Conservation (phyloP, 805 yeast genomes). For the Vanderwaltozyma verrucispora region DNA sequence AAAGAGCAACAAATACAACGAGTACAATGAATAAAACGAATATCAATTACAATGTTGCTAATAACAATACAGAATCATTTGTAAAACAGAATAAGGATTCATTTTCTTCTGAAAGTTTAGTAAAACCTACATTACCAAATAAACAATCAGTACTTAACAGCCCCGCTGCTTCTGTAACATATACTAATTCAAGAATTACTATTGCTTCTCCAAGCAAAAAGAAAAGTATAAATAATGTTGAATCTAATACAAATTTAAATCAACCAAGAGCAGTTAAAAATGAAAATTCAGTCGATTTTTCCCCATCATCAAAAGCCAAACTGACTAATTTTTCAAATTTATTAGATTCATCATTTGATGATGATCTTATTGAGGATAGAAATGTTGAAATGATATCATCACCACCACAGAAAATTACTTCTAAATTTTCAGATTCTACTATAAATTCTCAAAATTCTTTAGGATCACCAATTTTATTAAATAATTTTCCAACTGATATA, state of each 20-base stretch:
- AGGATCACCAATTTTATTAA: neutral
- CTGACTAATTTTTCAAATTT: conserved; percentile 19
- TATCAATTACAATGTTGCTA: too few relatives aligned
- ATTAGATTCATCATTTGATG: conserved; percentile 16
- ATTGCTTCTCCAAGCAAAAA: conserved; percentile 24
- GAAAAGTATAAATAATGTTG: neutral
- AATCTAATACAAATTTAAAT: neutral
- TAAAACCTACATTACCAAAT: too few relatives aligned
- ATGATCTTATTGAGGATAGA: neutral
- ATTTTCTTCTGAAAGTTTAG: too few relatives aligned
- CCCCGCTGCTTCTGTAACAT: conserved; percentile 29
- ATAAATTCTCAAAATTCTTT: neutral
- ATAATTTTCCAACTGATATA: neutral
- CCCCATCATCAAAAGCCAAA: conserved; percentile 23
- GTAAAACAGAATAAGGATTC: too few relatives aligned
- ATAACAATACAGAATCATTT: too few relatives aligned
- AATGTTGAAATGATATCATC: neutral
- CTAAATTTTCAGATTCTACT: neutral
- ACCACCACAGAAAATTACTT: neutral
- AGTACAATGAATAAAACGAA: too few relatives aligned
- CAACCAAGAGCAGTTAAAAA: neutral
- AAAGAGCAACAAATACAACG: too few relatives aligned
- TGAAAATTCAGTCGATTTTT: conserved; percentile 12
- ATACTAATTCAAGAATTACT: conserved; percentile 29
- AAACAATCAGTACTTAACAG: neutral